phyloP scores from a whole-genome alignment of 192 early-diverging fungal species.

The Backusella parvicylindrica region DNA sequence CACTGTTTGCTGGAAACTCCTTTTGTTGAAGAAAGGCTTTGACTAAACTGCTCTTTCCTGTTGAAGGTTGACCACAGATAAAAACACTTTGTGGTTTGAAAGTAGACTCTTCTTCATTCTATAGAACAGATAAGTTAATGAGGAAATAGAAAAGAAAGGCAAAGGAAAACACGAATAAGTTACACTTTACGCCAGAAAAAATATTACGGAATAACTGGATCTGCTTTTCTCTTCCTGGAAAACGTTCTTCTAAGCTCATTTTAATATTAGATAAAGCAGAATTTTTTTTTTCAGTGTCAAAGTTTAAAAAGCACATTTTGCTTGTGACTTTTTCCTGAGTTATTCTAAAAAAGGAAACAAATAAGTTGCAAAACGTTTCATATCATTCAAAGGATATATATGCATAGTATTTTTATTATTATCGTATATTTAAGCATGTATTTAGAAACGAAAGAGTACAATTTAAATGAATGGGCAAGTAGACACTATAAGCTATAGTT shows the following conservation, averaged over 20 bases:
- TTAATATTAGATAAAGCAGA: background rate
- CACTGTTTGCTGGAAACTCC: background rate
- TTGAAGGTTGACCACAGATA: slow-evolving; percentile 46
- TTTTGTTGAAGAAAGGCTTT: slow-evolving; percentile 18
- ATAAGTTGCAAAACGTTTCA: background rate
- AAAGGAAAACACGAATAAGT: background rate
- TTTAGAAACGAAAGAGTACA: background rate
- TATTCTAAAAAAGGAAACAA: background rate
- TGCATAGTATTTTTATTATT: background rate
- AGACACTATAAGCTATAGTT: background rate
- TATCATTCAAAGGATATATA: background rate
- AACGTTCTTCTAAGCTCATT: background rate
- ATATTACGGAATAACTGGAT: background rate
- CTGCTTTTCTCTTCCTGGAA: slow-evolving; percentile 11
- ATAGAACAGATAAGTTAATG: background rate
- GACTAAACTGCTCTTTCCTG: slow-evolving; percentile 48
- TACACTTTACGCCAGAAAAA: background rate
- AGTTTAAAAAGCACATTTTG: background rate
- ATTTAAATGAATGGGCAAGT: background rate
- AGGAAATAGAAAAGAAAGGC: no score
- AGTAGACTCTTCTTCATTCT: background rate
- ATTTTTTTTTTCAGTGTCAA: background rate
- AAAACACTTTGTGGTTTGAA: slow-evolving; percentile 28
- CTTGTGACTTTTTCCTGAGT: background rate
- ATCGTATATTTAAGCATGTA: background rate